Base-by-base conservation (phyloP, 805 yeast genomes). In the Yamadazyma nakazawae region DNA sequence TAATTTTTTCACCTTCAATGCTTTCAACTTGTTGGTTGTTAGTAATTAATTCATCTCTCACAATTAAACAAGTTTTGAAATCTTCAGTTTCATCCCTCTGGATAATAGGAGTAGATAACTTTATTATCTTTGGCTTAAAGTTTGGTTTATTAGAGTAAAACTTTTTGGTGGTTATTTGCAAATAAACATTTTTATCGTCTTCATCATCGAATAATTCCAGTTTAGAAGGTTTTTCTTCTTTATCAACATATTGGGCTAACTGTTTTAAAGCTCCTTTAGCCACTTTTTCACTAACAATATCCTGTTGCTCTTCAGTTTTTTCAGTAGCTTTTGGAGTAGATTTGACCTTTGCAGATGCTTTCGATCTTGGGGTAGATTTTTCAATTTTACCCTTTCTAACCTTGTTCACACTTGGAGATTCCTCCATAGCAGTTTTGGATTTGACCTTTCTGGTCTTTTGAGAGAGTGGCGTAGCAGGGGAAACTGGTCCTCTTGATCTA, bases 121-220 rank as follows among this genome's bases (percentile, higher is more conserved):
- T 54, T 37, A 82, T 66, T 44, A 71, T 52, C 56, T 75, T 77
- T 25, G 85, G 81, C 59, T 83, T 83, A 53, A 82, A 74, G 40
- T 78, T 74, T 32, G 75, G 75, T 63, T 84, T 81, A 35, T 79
- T 71, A 7, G 85, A 68, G 62, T 81, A 80, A 53, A 78, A 84
- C 58, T 82, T 80, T 58, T 82, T 84, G 57, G 84, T 78, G 28
- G 84, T 80, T 35, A 86, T 70, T 49, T 81, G 82, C 46, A 90
- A 67, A 57, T 74, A 82, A 42, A 88, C 62, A 34, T 72, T 67
- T 37, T 76, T 77, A 37, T 74, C 78, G 10, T 75, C 82, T 41
- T 64, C 70, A 25, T 67, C 74, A 40, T 66, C 74, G 41, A 65
- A 69, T 52, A 84, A 82, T 51, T 88, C 74, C 51, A 79, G 48